Base-by-base conservation (phyloP, 2,329 filamentous ascomycete species). In the Colletotrichum chlorophyti region DNA sequence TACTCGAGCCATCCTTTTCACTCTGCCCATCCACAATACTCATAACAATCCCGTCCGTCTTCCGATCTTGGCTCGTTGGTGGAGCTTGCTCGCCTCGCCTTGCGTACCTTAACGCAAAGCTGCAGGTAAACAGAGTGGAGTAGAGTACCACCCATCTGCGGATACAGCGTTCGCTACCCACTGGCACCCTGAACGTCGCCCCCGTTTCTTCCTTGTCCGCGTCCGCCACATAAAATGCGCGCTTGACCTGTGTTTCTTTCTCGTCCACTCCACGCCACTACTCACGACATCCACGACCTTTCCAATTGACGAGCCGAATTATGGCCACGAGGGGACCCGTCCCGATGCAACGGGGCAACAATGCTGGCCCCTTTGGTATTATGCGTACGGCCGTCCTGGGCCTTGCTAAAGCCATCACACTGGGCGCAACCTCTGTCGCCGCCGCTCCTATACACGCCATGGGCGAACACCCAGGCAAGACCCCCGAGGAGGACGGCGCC, bases 401-500 rank as follows among this genome's bases (percentile, higher is more conserved):
- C 57, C 65, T 85, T 48, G 76, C 79, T 17, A 80, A 81, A 62
- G 68, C 82, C n/a, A 66, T 84, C 24, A 80, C 79, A 58, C 70
- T 79, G 52, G 75, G 79, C 59, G 65, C 85, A 23, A 78, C 78
- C 15, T 79, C 76, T 10, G 81, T 77, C 34, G 72, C 79, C 5
- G 79, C 81, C 10, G 78, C 79, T 14, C 81, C 82, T 2, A 53
- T 83, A 34, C 63, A 65, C 11, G 58, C 63, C 29, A 61, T 65
- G 29, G 70, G 68, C 26, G n/a, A n/a, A n/a, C 76, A 76, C 41
- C 71, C 72, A 57, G 74, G 80, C 41, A 72, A 80, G 53, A 78
- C 76, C 31, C 79, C 81, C 61, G 79, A 86, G 52, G 73, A 76
- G 7, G 77, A 82, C 21, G 88, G 89, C 61, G 83, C 87, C 7